phyloP scores from a whole-genome alignment of 805 yeast species.

The Hanseniaspora hatyaiensis region DNA sequence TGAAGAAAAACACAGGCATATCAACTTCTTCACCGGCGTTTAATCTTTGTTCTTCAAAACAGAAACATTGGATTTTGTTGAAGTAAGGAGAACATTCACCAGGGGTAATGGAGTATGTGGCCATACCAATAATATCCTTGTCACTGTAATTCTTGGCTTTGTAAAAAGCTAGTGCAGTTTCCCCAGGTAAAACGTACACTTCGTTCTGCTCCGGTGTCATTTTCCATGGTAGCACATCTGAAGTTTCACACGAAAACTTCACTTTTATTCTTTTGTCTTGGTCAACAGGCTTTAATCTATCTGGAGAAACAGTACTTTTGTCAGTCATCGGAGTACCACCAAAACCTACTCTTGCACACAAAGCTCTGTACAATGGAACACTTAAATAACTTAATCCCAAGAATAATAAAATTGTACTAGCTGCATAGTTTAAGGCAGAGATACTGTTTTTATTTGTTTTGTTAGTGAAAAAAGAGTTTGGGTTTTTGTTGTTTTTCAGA shows the following conservation, averaged over 20 bases:
- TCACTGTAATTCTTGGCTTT: slow-evolving; percentile 77
- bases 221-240: slow-evolving; percentile 85
- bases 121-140: slow-evolving; percentile 94
- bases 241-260: slow-evolving; percentile 84
- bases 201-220: slow-evolving; percentile 90
- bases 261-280: slow-evolving; percentile 69
- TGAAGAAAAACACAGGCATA: slow-evolving; percentile 95
- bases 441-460: slow-evolving; percentile 32
- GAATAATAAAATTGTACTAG: slow-evolving; percentile 58
- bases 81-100: slow-evolving; percentile 94
- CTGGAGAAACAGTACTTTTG: slow-evolving; percentile 64
- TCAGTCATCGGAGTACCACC: slow-evolving; percentile 95
- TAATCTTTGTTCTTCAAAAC: slow-evolving; percentile 91
- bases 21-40: slow-evolving; percentile 96
- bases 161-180: slow-evolving; percentile 92
- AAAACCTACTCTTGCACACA: slow-evolving; percentile 91
- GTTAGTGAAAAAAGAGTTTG: slow-evolving; percentile 25
- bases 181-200: slow-evolving; percentile 89
- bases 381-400: slow-evolving; percentile 76
- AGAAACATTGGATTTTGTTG: slow-evolving; percentile 94
- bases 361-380: slow-evolving; percentile 81
- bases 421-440: slow-evolving; percentile 54
- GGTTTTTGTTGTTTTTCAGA: slow-evolving; percentile 21
- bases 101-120: slow-evolving; percentile 92
- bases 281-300: slow-evolving; percentile 77